Evolutionary conservation across 2,329 filamentous ascomycete species (phyloP).

Genomic region (Arthroderma sp.): DNA sequence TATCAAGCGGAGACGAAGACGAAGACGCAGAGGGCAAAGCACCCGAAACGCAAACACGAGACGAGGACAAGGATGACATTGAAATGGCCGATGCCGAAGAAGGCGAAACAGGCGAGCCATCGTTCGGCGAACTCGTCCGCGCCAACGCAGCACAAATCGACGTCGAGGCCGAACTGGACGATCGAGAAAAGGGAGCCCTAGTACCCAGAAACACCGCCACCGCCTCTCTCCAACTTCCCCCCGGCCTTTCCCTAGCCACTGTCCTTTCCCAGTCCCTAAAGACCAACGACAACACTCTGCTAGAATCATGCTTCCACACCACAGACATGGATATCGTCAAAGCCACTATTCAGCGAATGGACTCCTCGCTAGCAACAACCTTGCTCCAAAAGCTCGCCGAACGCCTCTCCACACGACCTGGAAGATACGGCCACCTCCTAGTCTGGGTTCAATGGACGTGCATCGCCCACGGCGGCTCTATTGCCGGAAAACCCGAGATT

Average conservation of each 20-base stretch:
- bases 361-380: slow-evolving; percentile 65
- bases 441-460: slow-evolving; percentile 94
- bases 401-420: slow-evolving; percentile 72
- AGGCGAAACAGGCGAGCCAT: slow-evolving; percentile 43
- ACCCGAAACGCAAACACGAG: slow-evolving; percentile 3
- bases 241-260: slow-evolving; percentile 70
- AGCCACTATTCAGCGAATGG: slow-evolving; percentile 79
- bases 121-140: slow-evolving; percentile 77
- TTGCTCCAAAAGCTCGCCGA: slow-evolving; percentile 77
- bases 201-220: slow-evolving; percentile 34
- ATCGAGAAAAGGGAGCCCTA: slow-evolving; percentile 28
- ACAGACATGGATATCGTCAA: slow-evolving; percentile 65
- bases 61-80: slow-evolving; percentile 18
- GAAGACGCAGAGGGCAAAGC: slow-evolving; percentile 7
- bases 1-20: slow-evolving; percentile 18
- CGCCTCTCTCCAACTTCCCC: slow-evolving; percentile 45
- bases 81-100: slow-evolving; percentile 28
- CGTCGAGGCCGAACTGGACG: slow-evolving; percentile 44
- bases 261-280: slow-evolving; percentile 88
- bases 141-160: slow-evolving; percentile 60
- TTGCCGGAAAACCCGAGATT: slow-evolving; percentile 75
- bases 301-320: slow-evolving; percentile 83
- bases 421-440: slow-evolving; percentile 79
- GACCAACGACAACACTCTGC: slow-evolving; percentile 77
- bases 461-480: slow-evolving; percentile 78